phyloP scores from a whole-genome alignment of 108 stramenopile species.

The Chaetoceros muelleri region DNA sequence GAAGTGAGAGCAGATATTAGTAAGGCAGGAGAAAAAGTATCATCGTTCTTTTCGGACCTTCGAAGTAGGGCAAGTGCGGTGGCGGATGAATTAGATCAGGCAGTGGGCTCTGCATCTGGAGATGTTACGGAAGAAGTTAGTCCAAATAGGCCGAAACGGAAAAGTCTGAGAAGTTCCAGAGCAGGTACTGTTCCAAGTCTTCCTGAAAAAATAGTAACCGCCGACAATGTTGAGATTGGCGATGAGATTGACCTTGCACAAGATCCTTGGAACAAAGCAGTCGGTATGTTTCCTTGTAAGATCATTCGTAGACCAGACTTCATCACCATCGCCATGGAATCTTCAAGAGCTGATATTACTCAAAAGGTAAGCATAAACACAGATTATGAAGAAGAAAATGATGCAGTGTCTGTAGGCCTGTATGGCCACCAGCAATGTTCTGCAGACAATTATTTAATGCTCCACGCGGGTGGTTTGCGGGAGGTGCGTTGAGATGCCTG shows the following conservation, averaged over 20 bases:
- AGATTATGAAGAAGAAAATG: slow-evolving; percentile 17
- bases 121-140: neutral
- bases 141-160: slow-evolving; percentile 4
- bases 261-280: slow-evolving; percentile 72
- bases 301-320: slow-evolving; percentile 71
- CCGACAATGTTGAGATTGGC: slow-evolving; percentile 47
- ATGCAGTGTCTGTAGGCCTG: slow-evolving; percentile 2
- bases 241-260: slow-evolving; percentile 78
- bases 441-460: neutral
- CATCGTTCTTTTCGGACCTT: neutral
- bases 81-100: neutral
- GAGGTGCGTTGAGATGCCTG: neutral
- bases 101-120: neutral
- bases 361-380: slow-evolving; percentile 2
- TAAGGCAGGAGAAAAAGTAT: slow-evolving; percentile 1
- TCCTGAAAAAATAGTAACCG: slow-evolving; percentile 15
- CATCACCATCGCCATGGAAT: slow-evolving; percentile 51
- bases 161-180: neutral
- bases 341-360: neutral
- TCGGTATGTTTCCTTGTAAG: slow-evolving; percentile 79
- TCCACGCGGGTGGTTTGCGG: neutral
- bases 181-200: slow-evolving; percentile 5
- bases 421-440: neutral
- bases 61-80: neutral
- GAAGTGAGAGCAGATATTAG: slow-evolving; percentile 25